These are phyloP conservation scores for Teratosphaeria pseudoeucalypti DNA, from an alignment of 2,329 filamentous ascomycete species.

Conservation along the genomic window DNA sequence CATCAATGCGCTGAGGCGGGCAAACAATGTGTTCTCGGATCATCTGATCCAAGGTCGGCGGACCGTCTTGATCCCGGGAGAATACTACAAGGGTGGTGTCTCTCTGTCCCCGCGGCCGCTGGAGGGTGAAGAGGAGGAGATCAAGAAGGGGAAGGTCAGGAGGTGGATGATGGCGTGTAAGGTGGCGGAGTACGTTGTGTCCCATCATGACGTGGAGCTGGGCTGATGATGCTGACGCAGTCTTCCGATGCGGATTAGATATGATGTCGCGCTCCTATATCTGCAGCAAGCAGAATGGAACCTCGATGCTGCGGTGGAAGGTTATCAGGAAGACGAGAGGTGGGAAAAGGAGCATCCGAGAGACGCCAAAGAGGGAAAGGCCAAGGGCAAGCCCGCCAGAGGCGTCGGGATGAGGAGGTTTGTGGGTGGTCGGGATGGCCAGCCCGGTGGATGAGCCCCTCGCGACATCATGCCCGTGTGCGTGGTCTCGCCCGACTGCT, in stretches of 20 bases:
- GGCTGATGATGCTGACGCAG: conserved; percentile 29
- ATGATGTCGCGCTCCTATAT: conserved; percentile 64
- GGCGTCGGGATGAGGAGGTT: conserved; percentile 27
- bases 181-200: conserved; percentile 53
- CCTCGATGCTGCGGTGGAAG: conserved; percentile 51
- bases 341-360: conserved; percentile 64
- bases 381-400: conserved; percentile 28
- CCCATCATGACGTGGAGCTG: not conserved
- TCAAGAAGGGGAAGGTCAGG: conserved; percentile 58
- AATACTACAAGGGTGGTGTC: conserved; percentile 56
- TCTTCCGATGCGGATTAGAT: conserved; percentile 33
- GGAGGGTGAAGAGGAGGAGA: conserved; percentile 65
- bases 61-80: conserved; percentile 61
- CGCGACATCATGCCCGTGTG: not conserved
- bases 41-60: conserved; percentile 59
- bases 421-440: conserved; percentile 8
- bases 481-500: not conserved
- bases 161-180: conserved; percentile 74
- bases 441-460: not conserved
- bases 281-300: conserved; percentile 60
- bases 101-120: conserved; percentile 60
- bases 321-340: conserved; percentile 59
- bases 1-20: conserved; percentile 48
- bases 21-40: conserved; percentile 62
- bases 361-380: conserved; percentile 37